A percentile compares a stretch with the other conserved stretches of the same genome.
Evolutionary conservation across 306 rosid genomes (phyloP).

Genomic region (Canavalia gladiata): DNA sequence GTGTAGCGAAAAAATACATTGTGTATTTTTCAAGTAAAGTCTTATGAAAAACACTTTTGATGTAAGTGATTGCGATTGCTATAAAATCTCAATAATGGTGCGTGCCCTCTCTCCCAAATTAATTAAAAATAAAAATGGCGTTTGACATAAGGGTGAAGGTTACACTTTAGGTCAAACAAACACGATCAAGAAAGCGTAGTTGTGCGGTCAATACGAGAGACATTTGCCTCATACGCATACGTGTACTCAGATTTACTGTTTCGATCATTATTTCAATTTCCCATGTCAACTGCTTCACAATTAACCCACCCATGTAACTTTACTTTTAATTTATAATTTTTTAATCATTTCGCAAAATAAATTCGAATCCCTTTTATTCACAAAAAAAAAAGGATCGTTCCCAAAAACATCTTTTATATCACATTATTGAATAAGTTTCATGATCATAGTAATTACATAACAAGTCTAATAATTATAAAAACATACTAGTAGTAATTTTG

Average conservation of each 20-base stretch:
- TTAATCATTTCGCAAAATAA: too few species aligned
- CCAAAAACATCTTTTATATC: too few species aligned
- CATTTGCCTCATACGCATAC: not conserved
- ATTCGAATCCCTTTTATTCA: too few species aligned
- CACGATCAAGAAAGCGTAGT: not conserved
- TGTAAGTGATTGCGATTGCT: constrained; percentile 24
- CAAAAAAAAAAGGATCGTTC: too few species aligned
- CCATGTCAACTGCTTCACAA: too few species aligned
- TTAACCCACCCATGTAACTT: too few species aligned
- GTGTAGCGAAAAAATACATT: not conserved
- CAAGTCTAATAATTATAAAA: too few species aligned
- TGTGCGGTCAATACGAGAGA: not conserved
- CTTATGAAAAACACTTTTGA: not conserved
- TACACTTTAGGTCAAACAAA: not conserved
- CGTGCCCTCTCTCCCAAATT: not conserved
- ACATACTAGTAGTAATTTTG: too few species aligned
- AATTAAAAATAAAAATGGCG: not conserved
- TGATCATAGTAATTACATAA: too few species aligned
- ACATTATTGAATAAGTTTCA: too few species aligned
- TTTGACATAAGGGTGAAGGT: not conserved
- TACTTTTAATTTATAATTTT: too few species aligned
- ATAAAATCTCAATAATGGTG: constrained; percentile 14
- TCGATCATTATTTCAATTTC: too few species aligned
- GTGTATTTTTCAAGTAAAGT: constrained; percentile 21
- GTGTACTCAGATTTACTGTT: not conserved